A percentile compares a stretch with the other conserved stretches of the same genome.
Evolutionary conservation across 805 yeast genomes (phyloP).

Genomic region (Candida cerambycidarum): DNA sequence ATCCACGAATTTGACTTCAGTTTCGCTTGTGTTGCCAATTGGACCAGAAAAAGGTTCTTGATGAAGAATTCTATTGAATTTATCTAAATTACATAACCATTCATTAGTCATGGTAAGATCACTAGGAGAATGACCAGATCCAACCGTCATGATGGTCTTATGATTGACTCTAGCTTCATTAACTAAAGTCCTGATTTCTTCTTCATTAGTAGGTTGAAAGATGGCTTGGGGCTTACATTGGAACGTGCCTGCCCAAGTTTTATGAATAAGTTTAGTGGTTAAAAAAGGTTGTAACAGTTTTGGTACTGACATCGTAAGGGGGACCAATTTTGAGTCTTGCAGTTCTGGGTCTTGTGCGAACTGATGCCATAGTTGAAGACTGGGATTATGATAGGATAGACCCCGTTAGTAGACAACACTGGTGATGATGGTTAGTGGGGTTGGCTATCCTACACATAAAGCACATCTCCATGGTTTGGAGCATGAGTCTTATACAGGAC

Average conservation of each 20-base stretch:
- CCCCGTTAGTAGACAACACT: too few relatives aligned
- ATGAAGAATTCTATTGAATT: slow-evolving; percentile 55
- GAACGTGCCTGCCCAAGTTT: slow-evolving; percentile 92
- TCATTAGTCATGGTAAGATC: slow-evolving; percentile 83
- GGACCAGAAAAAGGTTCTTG: slow-evolving; percentile 49
- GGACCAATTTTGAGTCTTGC: too few relatives aligned
- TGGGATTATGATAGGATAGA: too few relatives aligned
- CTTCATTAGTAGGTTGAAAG: slow-evolving; percentile 72
- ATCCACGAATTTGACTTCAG: slow-evolving; percentile 69
- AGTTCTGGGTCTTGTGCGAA: neutral
- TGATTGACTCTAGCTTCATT: slow-evolving; percentile 56
- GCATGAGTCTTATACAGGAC: too few relatives aligned
- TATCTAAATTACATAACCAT: slow-evolving; percentile 87
- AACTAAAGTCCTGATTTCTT: slow-evolving; percentile 69
- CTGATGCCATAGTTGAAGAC: neutral
- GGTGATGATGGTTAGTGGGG: too few relatives aligned
- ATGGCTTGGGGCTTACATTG: slow-evolving; percentile 70
- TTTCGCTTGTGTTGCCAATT: slow-evolving; percentile 14
- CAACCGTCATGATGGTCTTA: slow-evolving; percentile 78
- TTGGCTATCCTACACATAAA: too few relatives aligned
- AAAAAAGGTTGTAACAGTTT: slow-evolving; percentile 29
- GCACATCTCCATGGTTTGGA: too few relatives aligned
- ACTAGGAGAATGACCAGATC: slow-evolving; percentile 95
- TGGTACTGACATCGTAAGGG: slow-evolving; percentile 30
- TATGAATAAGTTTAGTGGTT: slow-evolving; percentile 49